Conservation (phyloP, 1,284 basidiomycete species). For the Kalmanozyma brasiliensis region DNA sequence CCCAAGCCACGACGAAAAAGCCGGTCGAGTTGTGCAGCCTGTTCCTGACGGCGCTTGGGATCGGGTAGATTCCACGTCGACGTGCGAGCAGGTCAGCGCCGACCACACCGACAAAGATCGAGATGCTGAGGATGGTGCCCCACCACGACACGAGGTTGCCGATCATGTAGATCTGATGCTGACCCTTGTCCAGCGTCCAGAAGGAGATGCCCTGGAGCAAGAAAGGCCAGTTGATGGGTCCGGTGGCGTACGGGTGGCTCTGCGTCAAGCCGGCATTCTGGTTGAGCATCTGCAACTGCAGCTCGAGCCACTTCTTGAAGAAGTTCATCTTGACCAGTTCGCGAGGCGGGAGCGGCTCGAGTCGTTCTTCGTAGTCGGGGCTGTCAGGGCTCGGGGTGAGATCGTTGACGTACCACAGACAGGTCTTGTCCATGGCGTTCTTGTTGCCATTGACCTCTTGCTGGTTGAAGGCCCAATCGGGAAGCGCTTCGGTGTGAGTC, state of each 20-base stretch:
- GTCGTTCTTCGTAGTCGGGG: conserved; percentile 54
- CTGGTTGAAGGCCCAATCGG: conserved; percentile 96
- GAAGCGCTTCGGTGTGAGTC: conserved; percentile 83
- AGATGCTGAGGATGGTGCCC: conserved; percentile 84
- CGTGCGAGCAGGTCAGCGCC: conserved; percentile 88
- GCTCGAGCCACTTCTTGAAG: conserved; percentile 91
- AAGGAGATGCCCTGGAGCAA: conserved; percentile 93
- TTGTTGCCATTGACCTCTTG: conserved; percentile 99
- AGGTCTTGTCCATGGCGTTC: conserved; percentile 82
- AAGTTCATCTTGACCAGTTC: conserved; percentile 85
- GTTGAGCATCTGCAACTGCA: conserved; percentile 94
- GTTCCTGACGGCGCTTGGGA: conserved; percentile 82
- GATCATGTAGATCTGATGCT: conserved; percentile 94
- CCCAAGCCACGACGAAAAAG: conserved; percentile 95
- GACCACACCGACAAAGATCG: conserved; percentile 87
- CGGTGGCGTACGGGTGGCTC: conserved; percentile 92
- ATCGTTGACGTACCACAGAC: conserved; percentile 88
- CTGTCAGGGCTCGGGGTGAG: conserved; percentile 74
- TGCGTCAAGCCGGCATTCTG: conserved; percentile 96
- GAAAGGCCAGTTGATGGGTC: conserved; percentile 98
- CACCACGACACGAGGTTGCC: conserved; percentile 97
- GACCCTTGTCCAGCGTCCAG: conserved; percentile 84
- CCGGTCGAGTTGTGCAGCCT: conserved; percentile 91
- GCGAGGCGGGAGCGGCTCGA: conserved; percentile 71
- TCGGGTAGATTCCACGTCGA: conserved; percentile 83